Evolutionary conservation across 768 basidiomycete species (phyloP), one percentile per base, ranked within the genome.

Genomic region (Dentipellis sp.): DNA sequence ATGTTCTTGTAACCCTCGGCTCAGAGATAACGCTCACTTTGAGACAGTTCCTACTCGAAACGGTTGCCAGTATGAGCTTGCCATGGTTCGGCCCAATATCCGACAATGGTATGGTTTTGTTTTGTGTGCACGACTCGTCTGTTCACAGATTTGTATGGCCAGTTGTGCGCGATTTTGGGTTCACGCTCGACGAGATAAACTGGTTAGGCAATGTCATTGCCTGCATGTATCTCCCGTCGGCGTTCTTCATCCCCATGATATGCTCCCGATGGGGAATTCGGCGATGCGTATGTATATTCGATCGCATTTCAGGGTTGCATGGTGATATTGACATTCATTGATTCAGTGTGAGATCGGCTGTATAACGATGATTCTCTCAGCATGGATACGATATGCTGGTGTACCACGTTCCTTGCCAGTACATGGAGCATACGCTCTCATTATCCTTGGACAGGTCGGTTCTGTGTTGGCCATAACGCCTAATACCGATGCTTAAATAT

Each of bases 81-180:
- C 78, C 86, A 3, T 93, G 89, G 89, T 93, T 92, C 63, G 89
- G 90, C 3, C 87, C 91, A 3, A 91, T 94, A 54, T 74, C 90
- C 0, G 82, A 81, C 42, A 67, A 83, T 62, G 74, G 89, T 90
- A 50, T 45, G 74, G 58, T 11, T 58, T 12, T 12, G n/a, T 35
- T 37, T 34, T 45, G 45, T 5, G 11, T 49, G 35, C 17, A 34
- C 39, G 17, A 23, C 38, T 17, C 19, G 42, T 14, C 22, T 19
- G 3, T 6, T 22, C 29, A 34, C 21, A 50, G 12, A 3, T 14
- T 17, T 1, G 2, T 12, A n/a, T n/a, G 17, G 19, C 35, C 59
- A 90, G 87, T 78, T 62, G 77, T 79, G 10, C 61, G 63, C 3
- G 81, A 87, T 38, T 90, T 91, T 61, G 70, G 73, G n/a, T 80